Evolutionary conservation across 2,329 filamentous ascomycete genomes (phyloP).

Genomic region (Drechslerella stenobrocha): DNA sequence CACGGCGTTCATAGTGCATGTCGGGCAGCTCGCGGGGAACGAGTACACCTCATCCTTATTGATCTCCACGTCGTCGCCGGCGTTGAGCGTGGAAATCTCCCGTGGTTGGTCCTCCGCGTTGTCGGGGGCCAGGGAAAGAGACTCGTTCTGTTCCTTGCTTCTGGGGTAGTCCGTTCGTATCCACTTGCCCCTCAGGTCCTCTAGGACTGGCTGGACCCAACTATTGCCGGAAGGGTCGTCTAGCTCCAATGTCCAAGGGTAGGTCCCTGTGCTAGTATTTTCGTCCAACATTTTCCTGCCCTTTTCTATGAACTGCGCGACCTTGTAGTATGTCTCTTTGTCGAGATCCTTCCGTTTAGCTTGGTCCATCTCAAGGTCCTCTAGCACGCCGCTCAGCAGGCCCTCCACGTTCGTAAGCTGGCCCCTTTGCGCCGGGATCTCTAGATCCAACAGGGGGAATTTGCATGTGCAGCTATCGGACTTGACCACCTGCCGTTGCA

Average conservation of each 20-base stretch:
- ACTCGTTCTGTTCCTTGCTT: constrained; percentile 81
- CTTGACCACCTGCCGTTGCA: constrained; percentile 87
- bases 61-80: constrained; percentile 62
- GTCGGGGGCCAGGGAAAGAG: constrained; percentile 68
- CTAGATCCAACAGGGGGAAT: constrained; percentile 87
- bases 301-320: constrained; percentile 74
- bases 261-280: constrained; percentile 55
- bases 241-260: constrained; percentile 84
- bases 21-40: constrained; percentile 88
- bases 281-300: constrained; percentile 74
- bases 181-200: constrained; percentile 82
- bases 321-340: constrained; percentile 76
- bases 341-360: constrained; percentile 75
- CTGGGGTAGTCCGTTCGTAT: constrained; percentile 80
- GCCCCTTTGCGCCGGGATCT: constrained; percentile 86
- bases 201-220: constrained; percentile 86
- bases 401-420: constrained; percentile 94
- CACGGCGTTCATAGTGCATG: constrained; percentile 79
- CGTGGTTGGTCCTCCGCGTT: constrained; percentile 55
- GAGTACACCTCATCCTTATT: constrained; percentile 89
- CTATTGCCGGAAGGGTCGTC: constrained; percentile 96
- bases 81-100: constrained; percentile 48
- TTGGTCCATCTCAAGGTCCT: constrained; percentile 80
- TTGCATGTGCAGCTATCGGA: constrained; percentile 83
- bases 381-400: constrained; percentile 73